Evolutionary conservation across 2,329 filamentous ascomycete species (phyloP), one percentile per base, ranked within the genome.

Genomic region (Podosphaera aphanis): DNA sequence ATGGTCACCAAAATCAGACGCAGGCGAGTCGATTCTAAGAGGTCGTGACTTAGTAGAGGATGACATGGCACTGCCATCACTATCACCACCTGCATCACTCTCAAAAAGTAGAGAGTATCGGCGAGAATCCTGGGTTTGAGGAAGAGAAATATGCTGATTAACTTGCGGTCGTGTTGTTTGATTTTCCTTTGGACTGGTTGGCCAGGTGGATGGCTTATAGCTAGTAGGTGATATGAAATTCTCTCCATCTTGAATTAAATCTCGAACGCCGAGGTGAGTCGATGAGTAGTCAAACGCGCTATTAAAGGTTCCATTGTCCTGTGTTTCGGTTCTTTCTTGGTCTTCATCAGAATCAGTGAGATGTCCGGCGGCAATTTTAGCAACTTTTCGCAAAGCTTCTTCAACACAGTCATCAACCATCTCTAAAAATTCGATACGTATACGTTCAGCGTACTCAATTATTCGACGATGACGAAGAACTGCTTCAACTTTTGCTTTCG

Each of bases 351-450:
- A 88, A 56, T 92, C 85, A 51, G 80, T 88, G 15, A 92, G 64
- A 45, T 86, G 76, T 10, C 88, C 88, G 38, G 83, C 77, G 40
- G 84, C 84, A 53, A 94, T 88, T 43, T 79, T 79, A 46, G 83
- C 82, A 45, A 90, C 86, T 62, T 95, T 94, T 52, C 74, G 74
- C 62, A 95, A 72, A 7, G 90, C 90, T 50, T 84, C 85, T 49
- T 92, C 79, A 45, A 98, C 93, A 59, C 90, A 98, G 55, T 94
- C 84, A 57, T 95, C 84, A 2, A 98, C 88, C 48, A 94, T 69
- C 21, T 92, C 74, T 23, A 88, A 81, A 56, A 94, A 93, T 57
- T 98, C 90, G 41, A 94, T 73, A 3, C 92, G 82, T 51, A 98
- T 93, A 27, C 92, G 78, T 63, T 98, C 90, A 0, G 86, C 79